Evolutionary conservation across 2,329 filamentous ascomycete genomes (phyloP).

Genomic region (Nectriaceae sp.): DNA sequence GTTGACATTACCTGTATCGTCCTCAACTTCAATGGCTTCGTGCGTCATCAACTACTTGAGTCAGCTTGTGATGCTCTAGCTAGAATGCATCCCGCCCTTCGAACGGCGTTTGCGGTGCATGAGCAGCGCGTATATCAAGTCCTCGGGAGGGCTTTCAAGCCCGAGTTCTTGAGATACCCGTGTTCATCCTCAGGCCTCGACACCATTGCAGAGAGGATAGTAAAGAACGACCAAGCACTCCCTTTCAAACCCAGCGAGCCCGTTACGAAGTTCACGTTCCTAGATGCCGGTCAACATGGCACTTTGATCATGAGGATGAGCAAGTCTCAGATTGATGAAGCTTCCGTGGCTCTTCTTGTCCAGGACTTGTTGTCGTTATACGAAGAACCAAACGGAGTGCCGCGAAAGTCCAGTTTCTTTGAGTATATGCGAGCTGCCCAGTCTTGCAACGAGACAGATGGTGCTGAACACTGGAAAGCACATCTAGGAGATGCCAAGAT

Average conservation of each 20-base stretch:
- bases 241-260: slow-evolving; percentile 45
- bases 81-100: slow-evolving; percentile 51
- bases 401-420: slow-evolving; percentile 46
- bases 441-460: slow-evolving; percentile 30
- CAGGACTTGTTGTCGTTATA: slow-evolving; percentile 53
- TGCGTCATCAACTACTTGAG: slow-evolving; percentile 46
- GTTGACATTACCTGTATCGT: slow-evolving; percentile 51
- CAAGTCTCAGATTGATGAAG: slow-evolving; percentile 51
- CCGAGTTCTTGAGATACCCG: slow-evolving; percentile 46
- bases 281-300: slow-evolving; percentile 51
- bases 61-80: slow-evolving; percentile 47
- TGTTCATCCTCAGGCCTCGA: slow-evolving; percentile 43
- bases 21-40: slow-evolving; percentile 47
- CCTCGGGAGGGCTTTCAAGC: slow-evolving; percentile 43
- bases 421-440: slow-evolving; percentile 48
- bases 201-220: slow-evolving; percentile 40
- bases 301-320: slow-evolving; percentile 50
- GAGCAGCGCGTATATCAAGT: slow-evolving; percentile 51
- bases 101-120: slow-evolving; percentile 54
- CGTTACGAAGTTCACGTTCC: slow-evolving; percentile 51
- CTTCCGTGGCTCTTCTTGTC: slow-evolving; percentile 46
- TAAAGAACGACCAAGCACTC: slow-evolving; percentile 44
- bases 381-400: slow-evolving; percentile 34
- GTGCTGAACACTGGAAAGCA: slow-evolving; percentile 47
- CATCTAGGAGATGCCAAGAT: slow-evolving; percentile 48